phyloP scores from a whole-genome alignment of 768 basidiomycete genomes.

The Pleurotus djamor region DNA sequence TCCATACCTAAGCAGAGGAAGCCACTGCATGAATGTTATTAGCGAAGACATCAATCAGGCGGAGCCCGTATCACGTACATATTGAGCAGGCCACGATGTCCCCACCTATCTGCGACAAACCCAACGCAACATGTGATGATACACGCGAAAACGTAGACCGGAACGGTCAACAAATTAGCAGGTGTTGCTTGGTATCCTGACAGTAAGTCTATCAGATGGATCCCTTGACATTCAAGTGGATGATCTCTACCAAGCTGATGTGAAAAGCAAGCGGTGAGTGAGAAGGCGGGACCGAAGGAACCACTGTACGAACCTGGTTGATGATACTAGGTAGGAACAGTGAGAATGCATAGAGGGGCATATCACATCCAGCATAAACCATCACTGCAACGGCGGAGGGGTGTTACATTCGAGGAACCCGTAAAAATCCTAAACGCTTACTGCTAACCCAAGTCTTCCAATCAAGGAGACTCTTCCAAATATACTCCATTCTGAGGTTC shows the following conservation, averaged over 20 bases:
- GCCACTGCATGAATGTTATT: constrained; percentile 17
- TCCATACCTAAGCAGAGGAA: constrained; percentile 33
- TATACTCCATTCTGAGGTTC: constrained; percentile 51
- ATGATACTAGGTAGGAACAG: constrained; percentile 81
- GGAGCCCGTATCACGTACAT: constrained; percentile 38
- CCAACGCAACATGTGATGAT: constrained; percentile 64
- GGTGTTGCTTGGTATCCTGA: constrained; percentile 64
- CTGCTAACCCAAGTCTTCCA: constrained; percentile 73
- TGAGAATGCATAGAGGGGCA: constrained; percentile 75
- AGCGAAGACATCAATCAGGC: not conserved
- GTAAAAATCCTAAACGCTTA: constrained; percentile 17
- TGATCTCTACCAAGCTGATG: constrained; percentile 2
- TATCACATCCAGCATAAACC: constrained; percentile 54
- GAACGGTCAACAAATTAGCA: constrained; percentile 77
- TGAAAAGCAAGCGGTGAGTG: not conserved
- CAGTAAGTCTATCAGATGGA: not conserved
- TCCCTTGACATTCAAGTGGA: not conserved
- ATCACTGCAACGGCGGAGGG: constrained; percentile 35
- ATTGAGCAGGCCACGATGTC: constrained; percentile 61
- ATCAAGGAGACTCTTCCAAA: constrained; percentile 57
- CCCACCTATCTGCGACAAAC: constrained; percentile 58
- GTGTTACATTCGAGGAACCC: not conserved
- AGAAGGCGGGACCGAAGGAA: not conserved
- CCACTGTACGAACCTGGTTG: constrained; percentile 44
- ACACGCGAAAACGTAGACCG: constrained; percentile 72